phyloP scores from a whole-genome alignment of 352 stramenopile species.

The Phytopythium boreale region DNA sequence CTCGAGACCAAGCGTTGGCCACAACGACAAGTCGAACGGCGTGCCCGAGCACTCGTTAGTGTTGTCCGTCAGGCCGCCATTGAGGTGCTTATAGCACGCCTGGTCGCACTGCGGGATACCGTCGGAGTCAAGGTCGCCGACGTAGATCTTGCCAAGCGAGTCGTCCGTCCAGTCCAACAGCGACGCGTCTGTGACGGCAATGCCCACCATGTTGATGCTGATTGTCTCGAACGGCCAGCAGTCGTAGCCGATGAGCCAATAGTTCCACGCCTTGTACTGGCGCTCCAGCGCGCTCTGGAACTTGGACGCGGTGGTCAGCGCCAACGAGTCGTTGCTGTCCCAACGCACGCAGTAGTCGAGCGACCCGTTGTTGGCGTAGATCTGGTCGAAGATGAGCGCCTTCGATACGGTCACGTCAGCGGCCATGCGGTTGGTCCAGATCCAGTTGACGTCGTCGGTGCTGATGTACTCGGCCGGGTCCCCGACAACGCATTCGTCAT shows the following conservation, averaged over 20 bases:
- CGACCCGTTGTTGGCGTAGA: constrained; percentile 22
- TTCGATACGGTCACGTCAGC: constrained; percentile 21
- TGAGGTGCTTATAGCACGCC: constrained; percentile 38
- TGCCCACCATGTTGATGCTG: constrained; percentile 35
- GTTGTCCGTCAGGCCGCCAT: too few species aligned
- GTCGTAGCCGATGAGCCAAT: constrained; percentile 23
- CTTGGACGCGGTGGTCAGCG: constrained; percentile 32
- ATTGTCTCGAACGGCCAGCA: constrained; percentile 37
- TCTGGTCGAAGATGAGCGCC: constrained; percentile 42
- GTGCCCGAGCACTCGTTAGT: constrained; percentile 31
- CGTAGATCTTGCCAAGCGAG: constrained; percentile 27
- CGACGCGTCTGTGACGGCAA: constrained; percentile 28
- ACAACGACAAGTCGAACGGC: constrained; percentile 40
- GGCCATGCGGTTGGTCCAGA: constrained; percentile 16
- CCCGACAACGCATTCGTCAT: constrained; percentile 19
- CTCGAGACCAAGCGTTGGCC: constrained; percentile 27
- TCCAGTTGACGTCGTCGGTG: constrained; percentile 12
- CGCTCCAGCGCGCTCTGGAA: constrained; percentile 42
- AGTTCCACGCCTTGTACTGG: constrained; percentile 19
- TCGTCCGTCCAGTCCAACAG: constrained; percentile 38
- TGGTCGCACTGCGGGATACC: constrained; percentile 21
- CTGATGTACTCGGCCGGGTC: constrained; percentile 20
- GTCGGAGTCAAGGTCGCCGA: constrained; percentile 14
- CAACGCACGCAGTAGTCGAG: constrained; percentile 46
- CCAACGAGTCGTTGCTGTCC: constrained; percentile 40